A percentile compares a stretch with the other conserved stretches of the same genome.
These are phyloP conservation scores for Abelmoschus esculentus DNA, from an alignment of 345 rosid genomes.

Conservation along the genomic window DNA sequence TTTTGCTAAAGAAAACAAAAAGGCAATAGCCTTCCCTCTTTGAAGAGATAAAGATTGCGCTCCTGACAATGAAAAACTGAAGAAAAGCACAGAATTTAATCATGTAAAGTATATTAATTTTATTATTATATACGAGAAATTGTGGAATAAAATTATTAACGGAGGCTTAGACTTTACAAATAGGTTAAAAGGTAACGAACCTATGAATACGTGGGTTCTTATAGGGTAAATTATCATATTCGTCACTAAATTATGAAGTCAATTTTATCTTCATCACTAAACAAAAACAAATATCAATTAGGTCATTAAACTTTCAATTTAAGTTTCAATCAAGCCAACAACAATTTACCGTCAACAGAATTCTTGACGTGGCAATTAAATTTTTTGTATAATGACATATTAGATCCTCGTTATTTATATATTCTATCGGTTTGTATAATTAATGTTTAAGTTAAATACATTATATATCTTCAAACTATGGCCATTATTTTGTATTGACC, in stretches of 20 bases:
- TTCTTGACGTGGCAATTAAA: no score
- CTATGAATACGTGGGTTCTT: not conserved
- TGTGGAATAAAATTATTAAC: not conserved
- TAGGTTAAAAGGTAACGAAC: not conserved
- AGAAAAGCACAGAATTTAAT: constrained; percentile 13
- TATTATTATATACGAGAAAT: not conserved
- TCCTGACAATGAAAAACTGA: not conserved
- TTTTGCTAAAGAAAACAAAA: constrained; percentile 9
- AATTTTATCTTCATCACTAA: not conserved
- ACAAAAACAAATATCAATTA: no score
- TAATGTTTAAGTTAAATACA: no score
- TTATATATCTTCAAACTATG: no score
- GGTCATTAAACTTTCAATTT: no score
- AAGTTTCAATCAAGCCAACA: no score
- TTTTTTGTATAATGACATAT: no score
- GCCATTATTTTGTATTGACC: no score
- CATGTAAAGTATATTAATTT: not conserved
- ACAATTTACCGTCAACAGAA: no score
- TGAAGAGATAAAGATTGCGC: constrained; percentile 13
- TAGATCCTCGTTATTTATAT: no score
- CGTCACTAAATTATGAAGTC: not conserved
- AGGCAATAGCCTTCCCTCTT: constrained; percentile 14
- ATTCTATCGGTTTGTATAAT: no score
- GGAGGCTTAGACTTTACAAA: not conserved
- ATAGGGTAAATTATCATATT: not conserved